phyloP scores from a whole-genome alignment of 768 basidiomycete species.

The Suillus spraguei region DNA sequence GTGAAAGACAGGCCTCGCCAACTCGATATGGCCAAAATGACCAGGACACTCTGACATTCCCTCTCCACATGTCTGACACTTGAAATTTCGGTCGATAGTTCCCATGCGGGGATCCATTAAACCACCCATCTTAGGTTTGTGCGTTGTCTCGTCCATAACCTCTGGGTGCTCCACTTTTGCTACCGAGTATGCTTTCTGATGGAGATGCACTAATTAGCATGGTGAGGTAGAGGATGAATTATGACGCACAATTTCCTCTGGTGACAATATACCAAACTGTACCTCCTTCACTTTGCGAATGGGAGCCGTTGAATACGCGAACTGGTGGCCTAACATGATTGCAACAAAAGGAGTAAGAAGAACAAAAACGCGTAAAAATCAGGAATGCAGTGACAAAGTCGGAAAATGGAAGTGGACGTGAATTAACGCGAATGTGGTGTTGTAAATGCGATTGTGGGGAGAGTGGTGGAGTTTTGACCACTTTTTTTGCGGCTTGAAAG shows the following conservation, averaged over 20 bases:
- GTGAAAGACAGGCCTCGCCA: slow-evolving; percentile 96
- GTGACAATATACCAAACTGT: slow-evolving; percentile 97
- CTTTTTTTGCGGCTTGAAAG: slow-evolving; percentile 26
- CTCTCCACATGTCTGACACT: slow-evolving; percentile 99
- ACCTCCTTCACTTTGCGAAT: slow-evolving; percentile 96
- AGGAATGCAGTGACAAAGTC: slow-evolving; percentile 1
- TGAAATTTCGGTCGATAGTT: slow-evolving; percentile 96
- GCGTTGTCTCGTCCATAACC: slow-evolving; percentile 94
- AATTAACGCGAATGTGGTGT: slow-evolving; percentile 29
- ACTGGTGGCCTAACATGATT: slow-evolving; percentile 85
- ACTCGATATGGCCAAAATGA: slow-evolving; percentile 98
- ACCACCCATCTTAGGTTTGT: slow-evolving; percentile 89
- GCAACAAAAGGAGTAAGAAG: slow-evolving; percentile 2
- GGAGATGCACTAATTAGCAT: slow-evolving; percentile 18
- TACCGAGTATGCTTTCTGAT: slow-evolving; percentile 97
- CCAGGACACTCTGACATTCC: slow-evolving; percentile 99
- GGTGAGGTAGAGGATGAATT: background rate
- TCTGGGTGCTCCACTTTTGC: slow-evolving; percentile 99
- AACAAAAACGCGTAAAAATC: slow-evolving; percentile 22
- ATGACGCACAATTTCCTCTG: slow-evolving; percentile 88
- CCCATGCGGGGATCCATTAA: slow-evolving; percentile 99
- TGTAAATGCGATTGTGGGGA: slow-evolving; percentile 11
- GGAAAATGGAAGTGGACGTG: slow-evolving; percentile 20
- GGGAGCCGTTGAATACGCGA: slow-evolving; percentile 91
- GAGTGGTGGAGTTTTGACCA: slow-evolving; percentile 18